A percentile compares a stretch with the other conserved stretches of the same genome.
Conservation (phyloP, 441 rosid species). For the Codiaeum variegatum region DNA sequence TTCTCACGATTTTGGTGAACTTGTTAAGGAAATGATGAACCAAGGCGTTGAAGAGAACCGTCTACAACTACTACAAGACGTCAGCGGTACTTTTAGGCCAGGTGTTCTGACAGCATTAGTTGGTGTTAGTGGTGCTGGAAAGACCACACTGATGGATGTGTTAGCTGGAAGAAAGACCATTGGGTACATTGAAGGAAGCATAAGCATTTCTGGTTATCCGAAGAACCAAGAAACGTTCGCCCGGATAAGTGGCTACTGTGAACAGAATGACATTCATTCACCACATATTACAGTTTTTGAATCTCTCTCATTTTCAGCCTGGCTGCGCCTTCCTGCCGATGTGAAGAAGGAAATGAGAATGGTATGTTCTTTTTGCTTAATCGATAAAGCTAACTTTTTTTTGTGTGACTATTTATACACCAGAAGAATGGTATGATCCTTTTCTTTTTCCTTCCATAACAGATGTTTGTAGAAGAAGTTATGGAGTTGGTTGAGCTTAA, state of each 20-base stretch:
- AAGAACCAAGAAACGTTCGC: conserved; percentile 75
- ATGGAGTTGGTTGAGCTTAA: conserved; percentile 64
- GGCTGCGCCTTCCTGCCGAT: conserved; percentile 66
- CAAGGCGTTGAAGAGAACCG: conserved; percentile 48
- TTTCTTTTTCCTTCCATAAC: not conserved
- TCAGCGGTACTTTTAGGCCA: conserved; percentile 72
- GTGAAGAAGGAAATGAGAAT: conserved; percentile 38
- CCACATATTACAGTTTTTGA: conserved; percentile 65
- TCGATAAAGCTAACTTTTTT: no score
- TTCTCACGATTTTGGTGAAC: not conserved
- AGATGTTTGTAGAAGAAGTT: conserved; percentile 80
- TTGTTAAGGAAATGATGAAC: conserved; percentile 61
- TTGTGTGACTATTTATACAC: not conserved
- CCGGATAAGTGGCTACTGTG: conserved; percentile 69
- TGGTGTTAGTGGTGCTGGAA: conserved; percentile 84
- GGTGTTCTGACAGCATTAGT: conserved; percentile 68
- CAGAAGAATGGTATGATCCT: not conserved
- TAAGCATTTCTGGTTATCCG: conserved; percentile 64
- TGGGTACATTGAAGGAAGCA: conserved; percentile 61
- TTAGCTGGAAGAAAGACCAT: conserved; percentile 72
- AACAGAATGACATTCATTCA: conserved; percentile 77
- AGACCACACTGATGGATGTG: conserved; percentile 84
- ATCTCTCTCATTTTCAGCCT: conserved; percentile 64
- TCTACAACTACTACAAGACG: conserved; percentile 49
- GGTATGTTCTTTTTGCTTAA: conserved; percentile 26